Conservation (phyloP, 2,329 filamentous ascomycete species). For the Didymella segeticola region DNA sequence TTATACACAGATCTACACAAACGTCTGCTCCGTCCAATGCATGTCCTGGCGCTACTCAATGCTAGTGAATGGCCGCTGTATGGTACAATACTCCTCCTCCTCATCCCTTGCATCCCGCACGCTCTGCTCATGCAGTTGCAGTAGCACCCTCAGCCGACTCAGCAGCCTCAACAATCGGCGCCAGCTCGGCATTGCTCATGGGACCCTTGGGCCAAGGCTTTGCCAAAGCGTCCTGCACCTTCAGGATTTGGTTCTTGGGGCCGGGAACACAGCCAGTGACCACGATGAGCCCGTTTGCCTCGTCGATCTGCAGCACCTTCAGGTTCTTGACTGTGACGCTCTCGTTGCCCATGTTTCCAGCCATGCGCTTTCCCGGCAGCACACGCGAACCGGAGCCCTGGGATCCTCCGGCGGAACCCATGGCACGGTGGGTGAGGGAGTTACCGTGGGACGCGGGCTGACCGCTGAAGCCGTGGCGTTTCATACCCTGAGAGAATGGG, state of each 20-base stretch:
- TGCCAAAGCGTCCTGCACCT: constrained; percentile 89
- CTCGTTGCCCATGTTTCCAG: constrained; percentile 91
- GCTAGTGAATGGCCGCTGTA: background rate
- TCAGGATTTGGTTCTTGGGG: constrained; percentile 84
- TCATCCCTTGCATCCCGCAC: background rate
- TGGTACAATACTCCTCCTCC: constrained; percentile 3
- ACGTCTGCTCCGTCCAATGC: constrained; percentile 5
- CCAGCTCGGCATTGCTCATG: constrained; percentile 36
- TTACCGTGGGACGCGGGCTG: constrained; percentile 95
- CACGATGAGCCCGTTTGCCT: constrained; percentile 84
- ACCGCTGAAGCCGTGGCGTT: constrained; percentile 87
- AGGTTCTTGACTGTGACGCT: constrained; percentile 90
- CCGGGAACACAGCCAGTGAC: constrained; percentile 85
- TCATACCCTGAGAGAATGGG: constrained; percentile 73
- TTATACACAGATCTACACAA: constrained; percentile 17
- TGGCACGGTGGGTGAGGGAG: constrained; percentile 89
- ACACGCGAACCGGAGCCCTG: constrained; percentile 94
- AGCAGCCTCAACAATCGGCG: constrained; percentile 16
- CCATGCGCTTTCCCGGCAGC: constrained; percentile 96
- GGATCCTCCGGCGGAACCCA: constrained; percentile 87
- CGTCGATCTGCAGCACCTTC: constrained; percentile 85
- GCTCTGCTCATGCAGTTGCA: constrained; percentile 5
- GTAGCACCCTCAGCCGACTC: constrained; percentile 20
- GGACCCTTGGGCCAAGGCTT: constrained; percentile 72
- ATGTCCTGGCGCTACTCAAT: background rate